Base-by-base conservation (phyloP, 1,139 yeast genomes). In the Wickerhamiella infanticola region DNA sequence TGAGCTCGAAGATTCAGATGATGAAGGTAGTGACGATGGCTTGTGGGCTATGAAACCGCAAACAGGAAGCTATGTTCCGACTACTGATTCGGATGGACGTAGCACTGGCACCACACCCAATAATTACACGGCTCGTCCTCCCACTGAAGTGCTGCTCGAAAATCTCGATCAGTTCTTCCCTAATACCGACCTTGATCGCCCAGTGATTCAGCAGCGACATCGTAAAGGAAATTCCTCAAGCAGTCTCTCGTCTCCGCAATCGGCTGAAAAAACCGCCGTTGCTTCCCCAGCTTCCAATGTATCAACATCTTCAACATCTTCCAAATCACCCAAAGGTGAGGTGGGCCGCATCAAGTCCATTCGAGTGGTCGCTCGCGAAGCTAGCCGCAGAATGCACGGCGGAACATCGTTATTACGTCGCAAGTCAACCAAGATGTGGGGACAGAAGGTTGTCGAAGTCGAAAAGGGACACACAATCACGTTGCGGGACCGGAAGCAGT, bases 371-470 rank as follows among this genome's bases (percentile, higher is more conserved):
- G 98, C 96, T 0, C 76, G 81, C 53, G 98, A 93, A 60, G 97
- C 97, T 0, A 64, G 83, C 65, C 44, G 48, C 6, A 48, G 57
- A 5, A 46, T 54, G 5, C 39, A 25, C 23, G 40, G 31, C 33
- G 40, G 38, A 40, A 41, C 47, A 35, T 40, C 29, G 35, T 50
- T 48, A 35, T 48, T 25, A 57, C 70, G 84, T 51, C 68, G 96
- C 48, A 74, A 78, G 46, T 85, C 93, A 57, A 93, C 99, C 2
- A 90, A 90, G 63, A 76, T 93, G 81, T 93, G 99, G 99, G 98
- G 98, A 9, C 88, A 85, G 52, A 80, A 75, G 54, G 94, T 85
- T 13, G 79, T 86, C 31, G 98, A 93, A 64, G 93, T 93, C 44
- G 45, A 50, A 18, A 43, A 45, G 24, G 53, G 52, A 29, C 75